Percentiles rank a stretch among this genome's conserved stretches.
These are phyloP conservation scores for Beauveria australis DNA, from an alignment of 2,329 filamentous ascomycete genomes.

Conservation along the genomic window DNA sequence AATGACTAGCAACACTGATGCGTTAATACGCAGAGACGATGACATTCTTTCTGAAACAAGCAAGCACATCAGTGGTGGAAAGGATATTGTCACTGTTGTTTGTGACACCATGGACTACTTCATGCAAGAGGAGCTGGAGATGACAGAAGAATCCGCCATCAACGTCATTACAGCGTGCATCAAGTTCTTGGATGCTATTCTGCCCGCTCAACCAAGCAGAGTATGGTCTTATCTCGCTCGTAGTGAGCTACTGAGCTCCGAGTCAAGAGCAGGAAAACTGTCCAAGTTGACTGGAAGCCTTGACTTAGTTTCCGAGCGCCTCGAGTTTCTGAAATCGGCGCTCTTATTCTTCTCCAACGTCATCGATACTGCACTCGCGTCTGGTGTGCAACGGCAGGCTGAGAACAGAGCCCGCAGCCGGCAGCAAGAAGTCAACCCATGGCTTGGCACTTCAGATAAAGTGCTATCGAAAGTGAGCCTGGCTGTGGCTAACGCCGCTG, in stretches of 20 bases:
- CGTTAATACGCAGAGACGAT: slow-evolving; percentile 26
- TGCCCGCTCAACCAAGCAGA: slow-evolving; percentile 68
- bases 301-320: slow-evolving; percentile 69
- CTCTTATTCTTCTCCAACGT: slow-evolving; percentile 67
- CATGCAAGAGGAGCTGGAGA: slow-evolving; percentile 47
- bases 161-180: slow-evolving; percentile 62
- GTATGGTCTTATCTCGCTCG: slow-evolving; percentile 86
- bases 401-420: slow-evolving; percentile 40
- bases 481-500: slow-evolving; percentile 64
- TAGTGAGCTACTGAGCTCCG: slow-evolving; percentile 69
- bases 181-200: slow-evolving; percentile 67
- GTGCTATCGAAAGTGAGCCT: slow-evolving; percentile 63
- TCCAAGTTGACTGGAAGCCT: slow-evolving; percentile 71
- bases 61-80: slow-evolving; percentile 48
- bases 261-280: slow-evolving; percentile 68
- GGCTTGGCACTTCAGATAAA: slow-evolving; percentile 70
- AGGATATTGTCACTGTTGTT: slow-evolving; percentile 72
- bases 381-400: slow-evolving; percentile 58
- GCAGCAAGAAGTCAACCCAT: slow-evolving; percentile 44
- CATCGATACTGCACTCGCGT: slow-evolving; percentile 64
- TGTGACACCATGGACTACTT: slow-evolving; percentile 76
- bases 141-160: slow-evolving; percentile 56
- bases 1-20: slow-evolving; percentile 19
- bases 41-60: slow-evolving; percentile 47
- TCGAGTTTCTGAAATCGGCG: slow-evolving; percentile 67